Percentiles rank a stretch among this genome's conserved stretches.
These are phyloP conservation scores for Avicennia marina DNA, from an alignment of 257 asterid genomes.

Conservation along the genomic window DNA sequence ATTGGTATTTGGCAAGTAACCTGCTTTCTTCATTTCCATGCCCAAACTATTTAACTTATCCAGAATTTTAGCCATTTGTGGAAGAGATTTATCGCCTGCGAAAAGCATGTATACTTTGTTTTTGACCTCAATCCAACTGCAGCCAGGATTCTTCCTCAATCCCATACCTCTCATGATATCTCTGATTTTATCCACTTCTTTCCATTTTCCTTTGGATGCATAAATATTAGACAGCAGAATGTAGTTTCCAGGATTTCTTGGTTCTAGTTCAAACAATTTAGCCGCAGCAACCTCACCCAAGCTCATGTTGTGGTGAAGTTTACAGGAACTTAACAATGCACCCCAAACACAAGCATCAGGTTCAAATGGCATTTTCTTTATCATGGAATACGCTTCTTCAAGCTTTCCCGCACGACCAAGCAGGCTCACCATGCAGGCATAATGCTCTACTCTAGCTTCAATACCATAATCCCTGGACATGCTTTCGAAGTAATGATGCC, in stretches of 20 bases:
- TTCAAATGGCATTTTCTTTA: constrained; percentile 66
- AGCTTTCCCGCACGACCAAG: constrained; percentile 93
- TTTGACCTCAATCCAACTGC: constrained; percentile 95
- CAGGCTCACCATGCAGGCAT: constrained; percentile 76
- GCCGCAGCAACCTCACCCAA: constrained; percentile 81
- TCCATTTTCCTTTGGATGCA: constrained; percentile 76
- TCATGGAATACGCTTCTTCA: constrained; percentile 63
- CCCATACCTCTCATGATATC: constrained; percentile 66
- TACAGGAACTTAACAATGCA: constrained; percentile 77
- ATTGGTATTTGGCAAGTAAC: constrained; percentile 51
- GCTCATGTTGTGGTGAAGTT: constrained; percentile 54
- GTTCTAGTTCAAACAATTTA: constrained; percentile 71
- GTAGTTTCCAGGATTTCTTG: constrained; percentile 75
- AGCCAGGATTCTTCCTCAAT: constrained; percentile 78
- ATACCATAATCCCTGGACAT: constrained; percentile 60
- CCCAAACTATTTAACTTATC: constrained; percentile 44
- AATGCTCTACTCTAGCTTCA: constrained; percentile 72
- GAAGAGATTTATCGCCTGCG: constrained; percentile 83
- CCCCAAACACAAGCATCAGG: constrained; percentile 97
- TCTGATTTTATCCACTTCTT: constrained; percentile 62
- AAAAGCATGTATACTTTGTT: constrained; percentile 78
- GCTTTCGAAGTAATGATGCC: constrained; percentile 50
- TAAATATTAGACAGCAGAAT: constrained; percentile 76
- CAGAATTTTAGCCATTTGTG: constrained; percentile 62
- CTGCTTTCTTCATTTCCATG: constrained; percentile 77